phyloP scores from a whole-genome alignment of 2,329 filamentous ascomycete species.

The Trichoderma brevicompactum region DNA sequence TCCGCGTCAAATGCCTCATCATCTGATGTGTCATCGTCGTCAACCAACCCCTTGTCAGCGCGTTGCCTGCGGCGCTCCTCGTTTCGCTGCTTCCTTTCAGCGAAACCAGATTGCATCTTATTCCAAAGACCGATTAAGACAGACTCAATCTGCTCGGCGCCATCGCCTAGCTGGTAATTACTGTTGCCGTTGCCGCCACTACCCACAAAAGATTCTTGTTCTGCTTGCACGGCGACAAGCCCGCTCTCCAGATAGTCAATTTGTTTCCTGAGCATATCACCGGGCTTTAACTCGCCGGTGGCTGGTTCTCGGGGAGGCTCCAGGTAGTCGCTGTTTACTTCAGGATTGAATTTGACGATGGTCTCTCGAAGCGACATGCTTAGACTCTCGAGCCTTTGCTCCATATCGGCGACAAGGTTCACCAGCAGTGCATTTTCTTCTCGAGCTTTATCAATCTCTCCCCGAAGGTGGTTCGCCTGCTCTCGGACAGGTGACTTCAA shows the following conservation, averaged over 20 bases:
- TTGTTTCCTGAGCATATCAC: conserved; percentile 58
- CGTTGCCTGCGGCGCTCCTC: conserved; percentile 57
- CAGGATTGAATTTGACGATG: conserved; percentile 66
- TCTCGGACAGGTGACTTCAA: conserved; percentile 60
- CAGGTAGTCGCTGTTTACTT: conserved; percentile 52
- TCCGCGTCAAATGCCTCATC: conserved; percentile 62
- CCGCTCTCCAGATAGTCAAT: conserved; percentile 73
- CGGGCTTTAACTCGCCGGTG: conserved; percentile 45
- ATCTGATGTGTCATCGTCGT: conserved; percentile 65
- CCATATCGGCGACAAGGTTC: conserved; percentile 26
- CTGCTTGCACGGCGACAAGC: conserved; percentile 62
- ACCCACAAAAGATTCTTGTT: conserved; percentile 51
- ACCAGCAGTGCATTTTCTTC: conserved; percentile 50
- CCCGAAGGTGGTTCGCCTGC: conserved; percentile 55
- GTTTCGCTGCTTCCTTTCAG: conserved; percentile 59
- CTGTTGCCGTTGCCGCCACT: conserved; percentile 35
- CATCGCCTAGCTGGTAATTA: conserved; percentile 36
- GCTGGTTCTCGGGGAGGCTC: conserved; percentile 45
- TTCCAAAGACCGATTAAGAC: conserved; percentile 62
- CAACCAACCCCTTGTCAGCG: conserved; percentile 59
- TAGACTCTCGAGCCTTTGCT: conserved; percentile 65
- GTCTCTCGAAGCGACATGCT: conserved; percentile 70
- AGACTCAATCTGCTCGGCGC: conserved; percentile 57
- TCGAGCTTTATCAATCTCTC: conserved; percentile 52
- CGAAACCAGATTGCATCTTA: conserved; percentile 56